A percentile compares a stretch with the other conserved stretches of the same genome.
phyloP scores from a whole-genome alignment of 2,329 filamentous ascomycete genomes.

The Paraphoma sp. region DNA sequence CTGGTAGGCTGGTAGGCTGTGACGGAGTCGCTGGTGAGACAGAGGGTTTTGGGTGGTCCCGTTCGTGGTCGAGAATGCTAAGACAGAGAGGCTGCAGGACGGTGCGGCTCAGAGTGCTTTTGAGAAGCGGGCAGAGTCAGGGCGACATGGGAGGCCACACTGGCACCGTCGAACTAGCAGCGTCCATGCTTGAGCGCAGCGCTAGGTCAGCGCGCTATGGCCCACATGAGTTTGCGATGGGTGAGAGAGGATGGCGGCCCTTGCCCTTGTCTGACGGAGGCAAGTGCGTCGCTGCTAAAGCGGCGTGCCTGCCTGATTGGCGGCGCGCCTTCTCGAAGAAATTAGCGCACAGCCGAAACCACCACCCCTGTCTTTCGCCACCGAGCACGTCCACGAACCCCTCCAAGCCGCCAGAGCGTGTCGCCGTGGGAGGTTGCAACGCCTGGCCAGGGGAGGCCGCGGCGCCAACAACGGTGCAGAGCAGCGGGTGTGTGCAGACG shows the following conservation, averaged over 20 bases:
- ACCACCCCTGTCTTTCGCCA: conserved; percentile 1
- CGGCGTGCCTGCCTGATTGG: conserved; percentile 15
- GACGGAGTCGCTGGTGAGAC: conserved; percentile 23
- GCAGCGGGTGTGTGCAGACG: no score
- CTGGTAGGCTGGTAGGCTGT: conserved; percentile 5
- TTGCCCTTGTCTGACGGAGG: conserved; percentile 16
- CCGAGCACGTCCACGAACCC: background rate
- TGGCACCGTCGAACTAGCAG: background rate
- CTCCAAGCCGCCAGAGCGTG: background rate
- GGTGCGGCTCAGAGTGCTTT: conserved; percentile 48
- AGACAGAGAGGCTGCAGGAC: conserved; percentile 24
- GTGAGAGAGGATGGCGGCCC: conserved; percentile 5
- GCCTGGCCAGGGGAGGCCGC: background rate
- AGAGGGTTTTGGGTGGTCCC: conserved; percentile 7
- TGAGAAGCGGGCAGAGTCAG: conserved; percentile 35
- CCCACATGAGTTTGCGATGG: conserved; percentile 21
- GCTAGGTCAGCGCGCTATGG: conserved; percentile 25
- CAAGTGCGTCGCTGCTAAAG: conserved; percentile 9
- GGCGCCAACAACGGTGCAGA: no score
- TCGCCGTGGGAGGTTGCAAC: background rate
- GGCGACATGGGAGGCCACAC: conserved; percentile 5
- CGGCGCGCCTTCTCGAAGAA: conserved; percentile 26
- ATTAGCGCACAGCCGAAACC: conserved; percentile 17
- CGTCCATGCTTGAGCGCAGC: conserved; percentile 24
- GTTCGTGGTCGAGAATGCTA: conserved; percentile 23